Conservation (phyloP, 2,329 filamentous ascomycete genomes). For the Amauroascus niger region DNA sequence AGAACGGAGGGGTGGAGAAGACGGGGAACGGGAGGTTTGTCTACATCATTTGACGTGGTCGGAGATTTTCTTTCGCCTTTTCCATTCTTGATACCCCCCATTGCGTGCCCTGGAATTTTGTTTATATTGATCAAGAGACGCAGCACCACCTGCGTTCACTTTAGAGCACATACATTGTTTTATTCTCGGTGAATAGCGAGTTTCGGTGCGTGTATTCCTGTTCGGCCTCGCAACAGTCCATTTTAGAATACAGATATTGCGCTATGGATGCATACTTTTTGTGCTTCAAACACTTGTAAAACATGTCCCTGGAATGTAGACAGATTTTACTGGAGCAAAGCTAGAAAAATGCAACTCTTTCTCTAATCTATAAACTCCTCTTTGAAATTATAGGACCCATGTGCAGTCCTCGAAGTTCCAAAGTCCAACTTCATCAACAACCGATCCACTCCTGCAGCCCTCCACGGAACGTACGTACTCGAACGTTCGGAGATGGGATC, state of each 20-base stretch:
- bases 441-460: conserved; percentile 70
- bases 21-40: conserved; percentile 8
- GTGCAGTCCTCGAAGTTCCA: conserved; percentile 22
- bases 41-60: conserved; percentile 14
- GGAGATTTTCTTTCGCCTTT: neutral
- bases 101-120: neutral
- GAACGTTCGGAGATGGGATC: conserved; percentile 25
- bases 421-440: conserved; percentile 85
- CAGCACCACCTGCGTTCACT: neutral
- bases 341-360: neutral
- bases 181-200: neutral
- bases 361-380: conserved; percentile 3
- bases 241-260: too few species aligned
- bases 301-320: too few species aligned
- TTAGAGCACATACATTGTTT: neutral
- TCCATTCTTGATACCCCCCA: conserved; percentile 1
- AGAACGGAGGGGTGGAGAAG: conserved; percentile 8
- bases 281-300: too few species aligned
- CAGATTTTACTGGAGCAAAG: too few species aligned
- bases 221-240: too few species aligned
- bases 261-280: too few species aligned
- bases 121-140: neutral
- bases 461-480: conserved; percentile 55
- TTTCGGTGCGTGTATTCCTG: too few species aligned
- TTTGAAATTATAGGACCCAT: conserved; percentile 9